Percentiles rank a stretch among this genome's conserved stretches.
Conservation (phyloP, 2,329 filamentous ascomycete species). For the Mycosphaerella sp. region DNA sequence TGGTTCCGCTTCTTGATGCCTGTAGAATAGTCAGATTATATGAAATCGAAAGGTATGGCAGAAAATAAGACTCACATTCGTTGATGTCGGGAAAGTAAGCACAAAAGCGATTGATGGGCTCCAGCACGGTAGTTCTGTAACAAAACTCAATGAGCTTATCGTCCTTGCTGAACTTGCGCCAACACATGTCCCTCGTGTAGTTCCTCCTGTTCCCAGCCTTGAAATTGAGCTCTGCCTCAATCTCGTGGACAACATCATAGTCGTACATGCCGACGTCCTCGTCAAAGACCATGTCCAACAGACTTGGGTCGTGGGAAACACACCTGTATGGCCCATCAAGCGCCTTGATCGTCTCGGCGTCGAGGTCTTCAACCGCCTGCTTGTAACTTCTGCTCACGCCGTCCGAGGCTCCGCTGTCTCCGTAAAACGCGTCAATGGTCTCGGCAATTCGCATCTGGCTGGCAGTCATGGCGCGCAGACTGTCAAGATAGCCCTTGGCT, state of each 20-base stretch:
- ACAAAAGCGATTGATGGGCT: slow-evolving; percentile 93
- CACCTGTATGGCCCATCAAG: slow-evolving; percentile 90
- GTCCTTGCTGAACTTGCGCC: slow-evolving; percentile 13
- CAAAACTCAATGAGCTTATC: slow-evolving; percentile 30
- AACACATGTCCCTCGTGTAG: slow-evolving; percentile 15
- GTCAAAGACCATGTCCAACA: slow-evolving; percentile 15
- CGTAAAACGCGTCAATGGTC: slow-evolving; percentile 99
- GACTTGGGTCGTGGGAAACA: slow-evolving; percentile 21
- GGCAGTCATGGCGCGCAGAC: slow-evolving; percentile 94
- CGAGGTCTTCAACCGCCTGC: slow-evolving; percentile 94
- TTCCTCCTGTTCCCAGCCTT: slow-evolving; percentile 20
- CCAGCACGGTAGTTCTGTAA: slow-evolving; percentile 75
- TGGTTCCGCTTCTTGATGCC: slow-evolving; percentile 97
- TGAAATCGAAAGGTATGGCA: neutral
- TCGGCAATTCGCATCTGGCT: slow-evolving; percentile 99
- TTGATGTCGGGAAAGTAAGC: slow-evolving; percentile 99
- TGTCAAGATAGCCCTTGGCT: slow-evolving; percentile 96
- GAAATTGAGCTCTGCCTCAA: slow-evolving; percentile 29
- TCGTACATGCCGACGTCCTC: slow-evolving; percentile 18
- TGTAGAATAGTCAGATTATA: slow-evolving; percentile 30
- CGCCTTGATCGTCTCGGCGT: slow-evolving; percentile 97
- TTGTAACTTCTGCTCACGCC: slow-evolving; percentile 97
- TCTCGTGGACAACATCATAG: slow-evolving; percentile 17
- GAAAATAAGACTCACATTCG: slow-evolving; percentile 58
- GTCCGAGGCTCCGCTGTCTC: slow-evolving; percentile 87